These are phyloP conservation scores for Blechomonas ayalai DNA, from an alignment of 208 protist species.

Conservation along the genomic window DNA sequence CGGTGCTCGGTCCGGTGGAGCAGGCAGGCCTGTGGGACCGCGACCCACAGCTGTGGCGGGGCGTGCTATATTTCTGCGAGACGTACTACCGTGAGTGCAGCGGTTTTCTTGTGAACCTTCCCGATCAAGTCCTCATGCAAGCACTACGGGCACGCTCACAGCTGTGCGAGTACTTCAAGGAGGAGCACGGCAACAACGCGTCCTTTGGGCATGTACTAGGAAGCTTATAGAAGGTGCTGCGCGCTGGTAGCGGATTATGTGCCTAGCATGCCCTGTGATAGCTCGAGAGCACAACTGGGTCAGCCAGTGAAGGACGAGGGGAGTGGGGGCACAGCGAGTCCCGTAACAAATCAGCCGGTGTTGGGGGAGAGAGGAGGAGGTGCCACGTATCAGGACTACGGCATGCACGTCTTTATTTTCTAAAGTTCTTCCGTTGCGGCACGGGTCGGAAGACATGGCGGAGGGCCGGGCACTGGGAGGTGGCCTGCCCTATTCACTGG, in stretches of 20 bases:
- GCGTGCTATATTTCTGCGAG: conserved; percentile 58
- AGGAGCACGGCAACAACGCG: conserved; percentile 76
- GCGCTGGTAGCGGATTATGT: too few species aligned
- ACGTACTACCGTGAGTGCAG: conserved; percentile 69
- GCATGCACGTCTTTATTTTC: too few species aligned
- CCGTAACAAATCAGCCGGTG: not conserved
- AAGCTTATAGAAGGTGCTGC: conserved; percentile 25
- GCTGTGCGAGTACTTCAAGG: conserved; percentile 44
- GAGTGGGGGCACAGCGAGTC: not conserved
- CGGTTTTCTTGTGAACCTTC: conserved; percentile 61
- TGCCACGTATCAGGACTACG: too few species aligned
- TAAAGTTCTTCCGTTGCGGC: too few species aligned
- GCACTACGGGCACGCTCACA: conserved; percentile 36
- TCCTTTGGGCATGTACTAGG: conserved; percentile 62
- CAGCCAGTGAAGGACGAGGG: too few species aligned
- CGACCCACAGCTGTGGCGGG: conserved; percentile 61
- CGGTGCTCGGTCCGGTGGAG: conserved; percentile 47
- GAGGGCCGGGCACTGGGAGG: too few species aligned
- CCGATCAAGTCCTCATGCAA: conserved; percentile 60
- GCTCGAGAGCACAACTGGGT: too few species aligned
- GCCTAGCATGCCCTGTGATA: too few species aligned
- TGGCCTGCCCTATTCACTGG: too few species aligned
- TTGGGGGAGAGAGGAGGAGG: too few species aligned
- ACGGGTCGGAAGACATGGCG: too few species aligned
- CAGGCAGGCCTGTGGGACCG: conserved; percentile 45